Conservation (phyloP, 768 basidiomycete species). For the Pisolithus marmoratus region DNA sequence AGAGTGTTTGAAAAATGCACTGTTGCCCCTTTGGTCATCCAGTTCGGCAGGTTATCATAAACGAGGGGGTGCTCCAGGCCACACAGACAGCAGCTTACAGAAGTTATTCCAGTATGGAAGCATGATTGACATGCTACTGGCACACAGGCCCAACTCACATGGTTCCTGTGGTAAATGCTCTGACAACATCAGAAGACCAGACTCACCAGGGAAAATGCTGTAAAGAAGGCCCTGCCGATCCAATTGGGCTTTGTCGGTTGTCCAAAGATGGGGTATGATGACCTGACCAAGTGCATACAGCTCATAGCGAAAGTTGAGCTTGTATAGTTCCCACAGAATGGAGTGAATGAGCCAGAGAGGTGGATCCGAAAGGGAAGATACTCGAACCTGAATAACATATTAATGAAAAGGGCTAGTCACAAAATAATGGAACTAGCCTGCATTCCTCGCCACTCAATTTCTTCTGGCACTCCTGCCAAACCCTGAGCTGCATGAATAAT, state of each 20-base stretch:
- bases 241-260: not conserved
- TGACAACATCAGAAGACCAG: slow-evolving; percentile 3
- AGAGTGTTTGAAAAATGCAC: not conserved
- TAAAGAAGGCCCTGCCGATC: not conserved
- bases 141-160: not conserved
- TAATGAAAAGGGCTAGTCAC: not conserved
- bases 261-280: slow-evolving; percentile 4
- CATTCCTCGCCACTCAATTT: not conserved
- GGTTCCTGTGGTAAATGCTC: not conserved
- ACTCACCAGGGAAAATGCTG: not conserved
- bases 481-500: not conserved
- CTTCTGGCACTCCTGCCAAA: not conserved
- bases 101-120: slow-evolving; percentile 3
- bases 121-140: not conserved
- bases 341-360: not conserved
- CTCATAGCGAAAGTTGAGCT: not conserved
- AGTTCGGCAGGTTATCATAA: not conserved
- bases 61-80: not conserved
- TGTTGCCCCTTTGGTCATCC: not conserved
- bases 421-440: not conserved
- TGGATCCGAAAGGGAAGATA: not conserved
- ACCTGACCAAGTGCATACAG: slow-evolving; percentile 10
- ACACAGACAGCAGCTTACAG: not conserved
- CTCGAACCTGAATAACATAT: not conserved
- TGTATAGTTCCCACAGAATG: not conserved